Evolutionary conservation across 495 filamentous ascomycete genomes (phyloP).

Genomic region (Talaromyces stipitatus): DNA sequence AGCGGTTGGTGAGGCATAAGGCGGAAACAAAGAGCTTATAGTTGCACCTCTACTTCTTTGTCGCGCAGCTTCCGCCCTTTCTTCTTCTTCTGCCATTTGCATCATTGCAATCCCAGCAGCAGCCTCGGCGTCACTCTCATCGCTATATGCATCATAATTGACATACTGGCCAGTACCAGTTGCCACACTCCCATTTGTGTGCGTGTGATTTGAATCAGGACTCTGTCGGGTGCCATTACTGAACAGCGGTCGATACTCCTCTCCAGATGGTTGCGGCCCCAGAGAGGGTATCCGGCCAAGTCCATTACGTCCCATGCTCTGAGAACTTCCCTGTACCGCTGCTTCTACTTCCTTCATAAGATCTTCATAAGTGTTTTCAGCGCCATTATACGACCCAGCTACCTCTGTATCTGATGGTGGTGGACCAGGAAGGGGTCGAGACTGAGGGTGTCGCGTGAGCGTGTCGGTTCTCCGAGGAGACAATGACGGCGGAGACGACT

Average conservation of each 20-base stretch:
- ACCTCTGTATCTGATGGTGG: constrained; percentile 38
- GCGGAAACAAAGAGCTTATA: constrained; percentile 30
- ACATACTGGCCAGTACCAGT: constrained; percentile 36
- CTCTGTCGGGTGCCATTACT: constrained; percentile 17
- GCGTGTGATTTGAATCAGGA: constrained; percentile 37
- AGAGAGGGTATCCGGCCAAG: background rate
- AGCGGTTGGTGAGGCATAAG: constrained; percentile 17
- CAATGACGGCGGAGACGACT: constrained; percentile 36
- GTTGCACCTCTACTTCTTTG: constrained; percentile 48
- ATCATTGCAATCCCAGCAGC: constrained; percentile 79
- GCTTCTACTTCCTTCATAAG: constrained; percentile 42
- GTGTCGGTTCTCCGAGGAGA: constrained; percentile 47
- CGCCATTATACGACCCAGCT: constrained; percentile 13
- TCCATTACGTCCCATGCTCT: background rate
- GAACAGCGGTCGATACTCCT: constrained; percentile 14
- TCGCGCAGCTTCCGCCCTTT: constrained; percentile 42
- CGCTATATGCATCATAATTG: constrained; percentile 49
- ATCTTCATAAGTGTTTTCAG: constrained; percentile 28
- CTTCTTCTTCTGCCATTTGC: constrained; percentile 78
- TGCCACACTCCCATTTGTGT: constrained; percentile 43
- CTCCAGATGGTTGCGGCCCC: background rate
- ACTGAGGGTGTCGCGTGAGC: constrained; percentile 48
- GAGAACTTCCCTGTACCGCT: constrained; percentile 26
- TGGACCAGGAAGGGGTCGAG: constrained; percentile 54
- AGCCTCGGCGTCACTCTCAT: constrained; percentile 88